Evolutionary conservation across 1,284 basidiomycete species (phyloP).

Genomic region (Coriolopsis trogii): DNA sequence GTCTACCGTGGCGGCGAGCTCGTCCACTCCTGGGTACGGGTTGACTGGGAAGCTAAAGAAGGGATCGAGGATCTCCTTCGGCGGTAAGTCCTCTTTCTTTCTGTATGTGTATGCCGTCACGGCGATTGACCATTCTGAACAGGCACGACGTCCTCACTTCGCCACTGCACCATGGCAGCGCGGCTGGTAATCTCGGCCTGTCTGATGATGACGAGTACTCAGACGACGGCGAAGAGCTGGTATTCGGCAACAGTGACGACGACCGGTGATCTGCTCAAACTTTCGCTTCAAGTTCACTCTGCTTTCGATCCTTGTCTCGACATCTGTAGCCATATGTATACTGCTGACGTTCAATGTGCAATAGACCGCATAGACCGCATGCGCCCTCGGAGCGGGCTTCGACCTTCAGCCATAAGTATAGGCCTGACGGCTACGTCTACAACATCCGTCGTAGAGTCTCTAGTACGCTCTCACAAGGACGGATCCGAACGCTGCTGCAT

Average conservation of each 20-base stretch:
- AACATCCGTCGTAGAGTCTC: too few species aligned
- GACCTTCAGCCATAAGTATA: too few species aligned
- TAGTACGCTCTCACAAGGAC: too few species aligned
- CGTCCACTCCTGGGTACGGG: constrained; percentile 81
- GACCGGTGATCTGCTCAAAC: constrained; percentile 20
- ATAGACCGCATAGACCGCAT: too few species aligned
- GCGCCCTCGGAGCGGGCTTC: too few species aligned
- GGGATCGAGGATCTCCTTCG: constrained; percentile 70
- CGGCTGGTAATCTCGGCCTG: constrained; percentile 38
- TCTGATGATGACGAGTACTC: constrained; percentile 47
- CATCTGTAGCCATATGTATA: too few species aligned
- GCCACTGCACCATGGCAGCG: constrained; percentile 28
- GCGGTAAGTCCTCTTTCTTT: constrained; percentile 44
- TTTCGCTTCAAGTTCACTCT: too few species aligned
- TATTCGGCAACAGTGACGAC: constrained; percentile 36
- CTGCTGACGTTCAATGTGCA: too few species aligned
- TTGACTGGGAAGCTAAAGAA: constrained; percentile 78
- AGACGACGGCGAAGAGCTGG: constrained; percentile 32
- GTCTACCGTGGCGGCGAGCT: constrained; percentile 84
- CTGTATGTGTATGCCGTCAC: background rate
- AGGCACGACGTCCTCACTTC: constrained; percentile 52
- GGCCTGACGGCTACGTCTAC: too few species aligned
- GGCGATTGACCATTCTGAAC: background rate
- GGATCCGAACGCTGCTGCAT: too few species aligned
- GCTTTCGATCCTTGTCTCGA: too few species aligned